Conservation (phyloP, 2,329 filamentous ascomycete genomes). For the Aspergillus sp. region DNA sequence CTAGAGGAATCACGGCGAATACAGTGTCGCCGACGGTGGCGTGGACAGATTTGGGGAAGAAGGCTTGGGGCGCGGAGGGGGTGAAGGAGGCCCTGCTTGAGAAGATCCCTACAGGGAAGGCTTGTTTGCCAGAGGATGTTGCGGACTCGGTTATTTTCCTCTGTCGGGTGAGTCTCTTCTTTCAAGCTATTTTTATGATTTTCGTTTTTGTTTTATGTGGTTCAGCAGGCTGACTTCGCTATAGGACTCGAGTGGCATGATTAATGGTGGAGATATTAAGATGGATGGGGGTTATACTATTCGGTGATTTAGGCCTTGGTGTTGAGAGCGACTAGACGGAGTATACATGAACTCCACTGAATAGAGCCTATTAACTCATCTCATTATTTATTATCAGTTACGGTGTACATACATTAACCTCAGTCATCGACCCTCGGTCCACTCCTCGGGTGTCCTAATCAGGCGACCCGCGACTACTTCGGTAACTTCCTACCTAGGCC, state of each 20-base stretch:
- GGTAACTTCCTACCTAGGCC: too few relatives aligned
- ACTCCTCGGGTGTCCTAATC: too few relatives aligned
- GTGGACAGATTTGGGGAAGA: slow-evolving; percentile 48
- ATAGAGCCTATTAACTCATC: too few relatives aligned
- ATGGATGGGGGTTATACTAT: slow-evolving; percentile 44
- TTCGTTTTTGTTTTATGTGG: background rate
- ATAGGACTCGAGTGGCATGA: slow-evolving; percentile 42
- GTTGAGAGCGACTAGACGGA: background rate
- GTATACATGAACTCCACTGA: too few relatives aligned
- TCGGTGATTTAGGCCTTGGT: slow-evolving; percentile 16
- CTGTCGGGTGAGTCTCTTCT: slow-evolving; percentile 30
- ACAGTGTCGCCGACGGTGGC: slow-evolving; percentile 48
- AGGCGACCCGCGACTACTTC: too few relatives aligned
- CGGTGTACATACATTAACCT: too few relatives aligned
- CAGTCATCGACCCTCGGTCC: too few relatives aligned
- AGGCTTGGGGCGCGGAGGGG: slow-evolving; percentile 40
- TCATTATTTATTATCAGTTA: too few relatives aligned
- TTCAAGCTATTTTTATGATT: too few relatives aligned
- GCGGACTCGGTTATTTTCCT: slow-evolving; percentile 41
- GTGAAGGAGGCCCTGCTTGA: slow-evolving; percentile 39
- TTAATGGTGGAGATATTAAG: slow-evolving; percentile 42
- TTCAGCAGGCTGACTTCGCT: too few relatives aligned
- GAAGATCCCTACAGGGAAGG: slow-evolving; percentile 41
- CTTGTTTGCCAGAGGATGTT: slow-evolving; percentile 41
- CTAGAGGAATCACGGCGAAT: slow-evolving; percentile 48